Evolutionary conservation across 768 basidiomycete genomes (phyloP).

Genomic region (Sporobolomyces phaffii): DNA sequence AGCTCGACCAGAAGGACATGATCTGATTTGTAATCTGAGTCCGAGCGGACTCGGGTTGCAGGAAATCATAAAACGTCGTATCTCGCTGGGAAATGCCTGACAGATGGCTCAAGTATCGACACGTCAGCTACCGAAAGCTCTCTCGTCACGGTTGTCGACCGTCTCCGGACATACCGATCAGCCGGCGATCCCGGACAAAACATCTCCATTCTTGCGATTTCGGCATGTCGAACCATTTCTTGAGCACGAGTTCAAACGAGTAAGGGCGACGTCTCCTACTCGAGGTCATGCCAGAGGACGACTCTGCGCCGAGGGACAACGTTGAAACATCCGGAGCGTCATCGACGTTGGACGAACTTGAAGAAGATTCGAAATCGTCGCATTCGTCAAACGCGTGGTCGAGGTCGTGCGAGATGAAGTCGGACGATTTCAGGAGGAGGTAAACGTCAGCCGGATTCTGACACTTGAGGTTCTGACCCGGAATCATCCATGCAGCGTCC

Average conservation of each 20-base stretch:
- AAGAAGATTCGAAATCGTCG: constrained; percentile 22
- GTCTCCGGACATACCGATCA: constrained; percentile 70
- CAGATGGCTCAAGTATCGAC: neutral
- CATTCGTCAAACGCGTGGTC: constrained; percentile 63
- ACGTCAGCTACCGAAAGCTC: too few species aligned
- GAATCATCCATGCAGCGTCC: constrained; percentile 90
- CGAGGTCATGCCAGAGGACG: neutral
- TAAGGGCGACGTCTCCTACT: constrained; percentile 7
- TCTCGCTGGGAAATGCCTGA: constrained; percentile 82
- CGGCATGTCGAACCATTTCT: constrained; percentile 85
- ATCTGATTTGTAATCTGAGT: constrained; percentile 55
- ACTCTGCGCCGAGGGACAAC: constrained; percentile 3
- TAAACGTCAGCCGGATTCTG: constrained; percentile 84
- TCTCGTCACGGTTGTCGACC: too few species aligned
- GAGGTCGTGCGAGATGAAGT: constrained; percentile 78
- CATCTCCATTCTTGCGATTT: constrained; percentile 79
- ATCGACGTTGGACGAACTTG: constrained; percentile 20
- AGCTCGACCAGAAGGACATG: constrained; percentile 60
- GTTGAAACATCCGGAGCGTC: constrained; percentile 7
- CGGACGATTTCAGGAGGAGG: constrained; percentile 82
- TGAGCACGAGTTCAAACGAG: constrained; percentile 70
- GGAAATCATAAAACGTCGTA: constrained; percentile 77
- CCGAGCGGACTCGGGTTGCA: constrained; percentile 60
- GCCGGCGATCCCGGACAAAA: constrained; percentile 66
- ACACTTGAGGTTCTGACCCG: constrained; percentile 70